phyloP scores from a whole-genome alignment of 2,329 filamentous ascomycete genomes.

The Aspergillus proliferans region DNA sequence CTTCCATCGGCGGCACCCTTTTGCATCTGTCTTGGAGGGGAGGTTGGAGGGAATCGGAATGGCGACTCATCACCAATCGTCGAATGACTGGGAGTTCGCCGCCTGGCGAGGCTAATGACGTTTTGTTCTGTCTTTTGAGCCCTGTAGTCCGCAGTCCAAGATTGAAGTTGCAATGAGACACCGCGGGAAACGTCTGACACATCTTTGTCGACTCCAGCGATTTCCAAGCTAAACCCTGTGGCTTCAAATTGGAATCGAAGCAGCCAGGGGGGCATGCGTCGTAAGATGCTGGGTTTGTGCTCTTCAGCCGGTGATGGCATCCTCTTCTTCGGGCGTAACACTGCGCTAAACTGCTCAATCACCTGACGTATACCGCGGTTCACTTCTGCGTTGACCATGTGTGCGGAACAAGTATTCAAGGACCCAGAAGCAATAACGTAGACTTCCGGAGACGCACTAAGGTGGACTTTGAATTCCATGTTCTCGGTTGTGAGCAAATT shows the following conservation, averaged over 20 bases:
- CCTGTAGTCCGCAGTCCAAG: constrained; percentile 82
- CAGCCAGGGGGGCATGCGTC: constrained; percentile 77
- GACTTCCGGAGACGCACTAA: constrained; percentile 79
- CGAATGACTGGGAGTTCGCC: constrained; percentile 68
- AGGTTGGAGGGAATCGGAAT: constrained; percentile 47
- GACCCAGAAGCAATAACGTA: constrained; percentile 73
- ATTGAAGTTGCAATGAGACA: constrained; percentile 77
- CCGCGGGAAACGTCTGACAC: constrained; percentile 79
- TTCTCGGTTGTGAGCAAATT: constrained; percentile 83
- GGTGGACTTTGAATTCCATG: constrained; percentile 76
- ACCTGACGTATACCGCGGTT: constrained; percentile 89
- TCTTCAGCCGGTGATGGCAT: constrained; percentile 44
- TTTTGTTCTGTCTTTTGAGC: constrained; percentile 65
- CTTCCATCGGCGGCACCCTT: constrained; percentile 63
- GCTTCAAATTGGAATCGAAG: constrained; percentile 77
- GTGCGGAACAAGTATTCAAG: constrained; percentile 79
- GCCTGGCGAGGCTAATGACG: constrained; percentile 45
- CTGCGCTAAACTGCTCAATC: constrained; percentile 69
- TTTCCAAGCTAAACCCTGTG: constrained; percentile 80
- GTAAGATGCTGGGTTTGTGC: constrained; percentile 62
- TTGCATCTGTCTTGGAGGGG: constrained; percentile 39
- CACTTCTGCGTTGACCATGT: constrained; percentile 86
- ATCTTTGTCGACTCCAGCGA: constrained; percentile 78
- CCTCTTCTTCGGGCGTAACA: constrained; percentile 58
- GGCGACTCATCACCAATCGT: constrained; percentile 59